phyloP scores from a whole-genome alignment of 2,329 filamentous ascomycete genomes.

The Nigrograna mackinnonii region DNA sequence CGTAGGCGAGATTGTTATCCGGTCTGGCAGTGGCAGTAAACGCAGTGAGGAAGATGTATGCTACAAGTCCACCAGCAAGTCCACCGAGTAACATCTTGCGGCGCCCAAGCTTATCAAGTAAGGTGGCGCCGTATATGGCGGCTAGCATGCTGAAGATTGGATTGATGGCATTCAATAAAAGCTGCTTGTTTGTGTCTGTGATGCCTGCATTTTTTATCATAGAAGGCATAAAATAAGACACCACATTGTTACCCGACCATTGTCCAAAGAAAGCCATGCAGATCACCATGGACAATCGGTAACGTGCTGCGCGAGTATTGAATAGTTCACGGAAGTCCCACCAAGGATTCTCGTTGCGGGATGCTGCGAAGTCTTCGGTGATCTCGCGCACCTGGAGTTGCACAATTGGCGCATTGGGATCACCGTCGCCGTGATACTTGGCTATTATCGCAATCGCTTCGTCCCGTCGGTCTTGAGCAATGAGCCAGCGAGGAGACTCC shows the following conservation, averaged over 20 bases:
- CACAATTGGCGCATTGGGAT: conserved; percentile 36
- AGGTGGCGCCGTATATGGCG: conserved; percentile 42
- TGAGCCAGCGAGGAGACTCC: conserved; percentile 64
- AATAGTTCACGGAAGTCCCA: conserved; percentile 38
- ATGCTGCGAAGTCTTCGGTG: conserved; percentile 28
- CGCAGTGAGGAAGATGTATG: conserved; percentile 40
- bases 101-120: conserved; percentile 35
- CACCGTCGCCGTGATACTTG: conserved; percentile 59
- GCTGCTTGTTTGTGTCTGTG: conserved; percentile 35
- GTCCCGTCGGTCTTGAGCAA: conserved; percentile 57
- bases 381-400: conserved; percentile 44
- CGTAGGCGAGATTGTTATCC: conserved; percentile 35
- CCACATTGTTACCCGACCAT: conserved; percentile 45
- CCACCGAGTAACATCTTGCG: conserved; percentile 41
- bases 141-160: conserved; percentile 43
- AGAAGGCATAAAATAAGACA: conserved; percentile 30
- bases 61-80: conserved; percentile 35
- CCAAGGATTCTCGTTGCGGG: conserved; percentile 36
- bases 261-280: conserved; percentile 48
- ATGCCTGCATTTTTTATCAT: conserved; percentile 36
- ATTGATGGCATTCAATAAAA: conserved; percentile 47
- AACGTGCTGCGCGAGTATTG: conserved; percentile 34
- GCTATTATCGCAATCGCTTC: conserved; percentile 62
- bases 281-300: conserved; percentile 43
- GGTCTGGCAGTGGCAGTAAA: conserved; percentile 34